Evolutionary conservation across 306 rosid genomes (phyloP).

Genomic region (Dalbergia cultrata): DNA sequence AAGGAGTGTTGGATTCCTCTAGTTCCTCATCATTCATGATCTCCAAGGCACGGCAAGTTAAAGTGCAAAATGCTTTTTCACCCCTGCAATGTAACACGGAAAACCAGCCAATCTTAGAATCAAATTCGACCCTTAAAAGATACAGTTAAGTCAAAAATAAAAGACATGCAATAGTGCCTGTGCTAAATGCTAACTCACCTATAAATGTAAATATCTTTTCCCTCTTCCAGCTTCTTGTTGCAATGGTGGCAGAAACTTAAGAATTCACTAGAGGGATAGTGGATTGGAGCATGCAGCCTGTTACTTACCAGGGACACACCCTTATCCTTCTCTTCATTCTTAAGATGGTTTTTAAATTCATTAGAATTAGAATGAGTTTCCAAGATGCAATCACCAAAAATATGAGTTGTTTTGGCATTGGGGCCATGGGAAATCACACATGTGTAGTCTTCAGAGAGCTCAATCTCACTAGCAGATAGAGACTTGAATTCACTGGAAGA

Average conservation of each 20-base stretch:
- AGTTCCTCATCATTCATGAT: conserved; percentile 78
- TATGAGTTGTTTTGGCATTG: conserved; percentile 82
- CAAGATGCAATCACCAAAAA: conserved; percentile 86
- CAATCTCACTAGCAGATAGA: conserved; percentile 80
- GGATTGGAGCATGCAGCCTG: conserved; percentile 45
- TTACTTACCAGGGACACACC: conserved; percentile 22
- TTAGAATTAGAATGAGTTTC: conserved; percentile 59
- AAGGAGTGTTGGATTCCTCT: conserved; percentile 56
- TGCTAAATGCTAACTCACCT: conserved; percentile 55
- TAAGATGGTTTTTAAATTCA: conserved; percentile 51
- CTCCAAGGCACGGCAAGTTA: conserved; percentile 73
- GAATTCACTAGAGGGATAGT: conserved; percentile 64
- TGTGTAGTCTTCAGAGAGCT: conserved; percentile 90
- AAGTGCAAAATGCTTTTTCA: conserved; percentile 90
- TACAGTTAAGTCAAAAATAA: background rate
- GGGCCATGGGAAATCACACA: conserved; percentile 87
- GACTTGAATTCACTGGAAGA: conserved; percentile 61
- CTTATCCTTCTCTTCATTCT: conserved; percentile 58
- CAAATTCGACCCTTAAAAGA: background rate
- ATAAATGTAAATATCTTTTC: conserved; percentile 87
- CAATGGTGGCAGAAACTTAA: conserved; percentile 81
- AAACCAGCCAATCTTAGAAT: conserved; percentile 19
- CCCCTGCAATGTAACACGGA: conserved; percentile 67
- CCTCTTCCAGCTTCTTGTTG: conserved; percentile 78
- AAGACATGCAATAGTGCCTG: background rate